Base-by-base conservation (phyloP, 129 eudicot genomes). In the Tanacetum coccineum region DNA sequence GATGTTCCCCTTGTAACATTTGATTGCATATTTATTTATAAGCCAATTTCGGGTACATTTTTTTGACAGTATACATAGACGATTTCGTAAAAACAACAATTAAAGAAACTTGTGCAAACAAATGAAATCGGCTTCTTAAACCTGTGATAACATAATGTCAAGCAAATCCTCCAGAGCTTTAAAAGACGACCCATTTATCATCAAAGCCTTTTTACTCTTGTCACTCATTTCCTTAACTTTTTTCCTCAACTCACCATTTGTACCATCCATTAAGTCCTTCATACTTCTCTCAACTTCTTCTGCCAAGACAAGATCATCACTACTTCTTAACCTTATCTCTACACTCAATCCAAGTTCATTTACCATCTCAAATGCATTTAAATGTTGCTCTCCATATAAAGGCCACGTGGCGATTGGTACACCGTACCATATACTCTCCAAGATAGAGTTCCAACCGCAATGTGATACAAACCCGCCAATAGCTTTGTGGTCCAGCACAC, bases 391-490 rank as follows among this genome's bases (percentile, higher is more conserved):
- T 4, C 36, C 85, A 9, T 66, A 76, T 13, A 80, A 49, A 20
- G 81, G 85, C 85, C 85, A 80, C 14, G 85, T 72, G 53, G 74
- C 76, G 26, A 71, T 47, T 3, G 75, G 75, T 30, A 71, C 78
- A 54, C 79, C 79, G 18, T 70, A 64, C 57, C 39, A 64, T 64
- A 77, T 67, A 22, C 77, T 65, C 56, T 77, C 77, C 67, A 77
- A 51, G 62, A 71, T 77, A 0, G 81, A 77, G 62, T 77, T 77
- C 81, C 81, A 77, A 7, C 81, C 81, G 11, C 85, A 81, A 36
- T 81, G 85, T 3, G 85, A 76, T 40, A 81, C 85, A 47, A 81
- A 81, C 62, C 78, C 85, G n/a, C 71, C 69, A 2, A 76, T 50
- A 10, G 78, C 75, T 21, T 59, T 32, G 62, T 81, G 81, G 53